A percentile compares a stretch with the other conserved stretches of the same genome.
These are phyloP conservation scores for Skeletonema marinoi DNA, from an alignment of 108 stramenopile species.

Conservation along the genomic window DNA sequence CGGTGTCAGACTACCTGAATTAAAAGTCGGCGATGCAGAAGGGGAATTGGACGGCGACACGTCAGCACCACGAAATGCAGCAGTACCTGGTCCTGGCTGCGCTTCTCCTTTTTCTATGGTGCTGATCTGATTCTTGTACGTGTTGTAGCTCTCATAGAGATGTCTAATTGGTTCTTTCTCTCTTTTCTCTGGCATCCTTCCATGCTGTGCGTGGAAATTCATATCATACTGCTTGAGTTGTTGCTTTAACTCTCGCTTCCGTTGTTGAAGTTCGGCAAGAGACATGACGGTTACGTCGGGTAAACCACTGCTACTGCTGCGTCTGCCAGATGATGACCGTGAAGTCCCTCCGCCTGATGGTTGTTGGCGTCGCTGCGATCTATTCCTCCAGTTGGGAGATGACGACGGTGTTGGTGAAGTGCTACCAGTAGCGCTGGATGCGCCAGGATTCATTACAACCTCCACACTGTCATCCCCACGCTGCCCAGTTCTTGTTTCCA, in stretches of 20 bases:
- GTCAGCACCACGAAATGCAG: conserved; percentile 39
- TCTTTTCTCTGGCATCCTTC: conserved; percentile 91
- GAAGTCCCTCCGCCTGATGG: conserved; percentile 9
- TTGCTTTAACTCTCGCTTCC: conserved; percentile 84
- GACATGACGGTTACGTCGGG: conserved; percentile 58
- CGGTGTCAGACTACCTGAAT: conserved; percentile 15
- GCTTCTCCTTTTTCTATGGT: conserved; percentile 67
- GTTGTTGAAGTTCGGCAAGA: conserved; percentile 68
- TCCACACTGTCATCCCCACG: conserved; percentile 39
- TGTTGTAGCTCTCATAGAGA: conserved; percentile 94
- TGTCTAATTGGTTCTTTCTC: conserved; percentile 99
- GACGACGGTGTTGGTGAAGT: conserved; percentile 4
- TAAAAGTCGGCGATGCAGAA: conserved; percentile 18
- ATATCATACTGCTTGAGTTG: conserved; percentile 93
- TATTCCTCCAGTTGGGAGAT: conserved; percentile 45
- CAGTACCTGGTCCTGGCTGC: conserved; percentile 46
- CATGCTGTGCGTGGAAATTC: conserved; percentile 80
- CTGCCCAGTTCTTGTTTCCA: conserved; percentile 33
- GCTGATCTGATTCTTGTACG: conserved; percentile 82
- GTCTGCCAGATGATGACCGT: conserved; percentile 14
- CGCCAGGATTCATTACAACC: conserved; percentile 33
- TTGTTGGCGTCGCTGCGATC: conserved; percentile 25
- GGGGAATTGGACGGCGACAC: not conserved
- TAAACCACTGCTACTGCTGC: conserved; percentile 15
- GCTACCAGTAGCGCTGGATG: conserved; percentile 5